Evolutionary conservation across 2,329 filamentous ascomycete genomes (phyloP).

Genomic region (Sporothrix schenckii): DNA sequence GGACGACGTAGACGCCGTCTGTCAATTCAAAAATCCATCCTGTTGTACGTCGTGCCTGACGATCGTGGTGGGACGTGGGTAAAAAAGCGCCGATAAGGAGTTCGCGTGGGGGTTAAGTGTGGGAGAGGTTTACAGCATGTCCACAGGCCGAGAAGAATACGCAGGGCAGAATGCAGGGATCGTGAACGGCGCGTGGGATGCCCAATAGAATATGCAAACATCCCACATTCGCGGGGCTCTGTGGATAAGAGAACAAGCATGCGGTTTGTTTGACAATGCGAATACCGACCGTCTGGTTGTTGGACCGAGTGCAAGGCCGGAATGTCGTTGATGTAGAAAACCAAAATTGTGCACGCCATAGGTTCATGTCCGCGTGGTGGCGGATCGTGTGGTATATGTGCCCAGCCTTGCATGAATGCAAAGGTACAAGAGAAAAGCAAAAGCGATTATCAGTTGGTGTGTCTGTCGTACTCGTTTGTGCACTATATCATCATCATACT

Average conservation of each 20-base stretch:
- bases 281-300: slow-evolving; percentile 12
- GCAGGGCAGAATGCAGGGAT: not conserved
- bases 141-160: not conserved
- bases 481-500: too few relatives aligned
- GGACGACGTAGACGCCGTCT: not conserved
- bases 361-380: too few relatives aligned
- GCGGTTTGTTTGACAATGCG: not conserved
- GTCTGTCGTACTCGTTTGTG: too few relatives aligned
- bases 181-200: slow-evolving; percentile 8
- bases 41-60: not conserved
- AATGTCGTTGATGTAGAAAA: not conserved
- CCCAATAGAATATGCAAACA: not conserved
- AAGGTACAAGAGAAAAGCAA: too few relatives aligned
- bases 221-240: not conserved
- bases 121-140: too few relatives aligned
- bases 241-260: slow-evolving; percentile 17
- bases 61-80: not conserved
- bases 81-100: not conserved
- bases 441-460: too few relatives aligned
- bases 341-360: not conserved
- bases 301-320: not conserved
- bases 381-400: too few relatives aligned
- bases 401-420: too few relatives aligned
- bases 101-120: slow-evolving; percentile 8
- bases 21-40: not conserved